Evolutionary conservation across 192 early-diverging fungal species (phyloP).

Genomic region (Backusella circina): DNA sequence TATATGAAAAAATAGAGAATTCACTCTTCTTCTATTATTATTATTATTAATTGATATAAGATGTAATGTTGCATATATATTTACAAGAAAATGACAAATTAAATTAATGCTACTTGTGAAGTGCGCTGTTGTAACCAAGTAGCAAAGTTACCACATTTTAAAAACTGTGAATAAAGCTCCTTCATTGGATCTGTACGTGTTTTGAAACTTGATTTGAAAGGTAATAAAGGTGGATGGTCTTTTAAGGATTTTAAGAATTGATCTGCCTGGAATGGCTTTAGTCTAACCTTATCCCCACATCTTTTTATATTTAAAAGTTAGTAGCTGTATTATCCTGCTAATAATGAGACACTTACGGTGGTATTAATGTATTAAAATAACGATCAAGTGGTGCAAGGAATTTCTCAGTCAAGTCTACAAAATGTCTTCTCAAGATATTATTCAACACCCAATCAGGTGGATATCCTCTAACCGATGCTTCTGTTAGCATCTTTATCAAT

Average conservation of each 20-base stretch:
- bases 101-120: not conserved
- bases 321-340: no score
- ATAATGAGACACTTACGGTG: conserved; percentile 42
- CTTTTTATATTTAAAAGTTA: not conserved
- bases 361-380: conserved; percentile 87
- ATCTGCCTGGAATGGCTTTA: conserved; percentile 73
- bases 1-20: no score
- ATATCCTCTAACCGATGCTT: conserved; percentile 67
- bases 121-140: conserved; percentile 88
- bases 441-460: conserved; percentile 76
- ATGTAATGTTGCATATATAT: not conserved
- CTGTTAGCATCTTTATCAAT: conserved; percentile 76
- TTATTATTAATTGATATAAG: not conserved
- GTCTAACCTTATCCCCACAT: conserved; percentile 30
- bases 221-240: conserved; percentile 46
- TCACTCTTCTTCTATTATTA: not conserved
- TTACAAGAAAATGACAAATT: not conserved
- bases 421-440: conserved; percentile 90
- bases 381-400: conserved; percentile 92
- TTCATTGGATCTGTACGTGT: conserved; percentile 54
- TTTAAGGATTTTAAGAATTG: conserved; percentile 63
- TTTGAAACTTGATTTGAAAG: conserved; percentile 48
- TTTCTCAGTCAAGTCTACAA: conserved; percentile 88
- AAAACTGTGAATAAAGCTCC: conserved; percentile 85
- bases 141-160: conserved; percentile 94